A percentile compares a stretch with the other conserved stretches of the same genome.
Evolutionary conservation across 1,139 yeast species (phyloP).

Genomic region (Magnusiomyces tetraspermus): DNA sequence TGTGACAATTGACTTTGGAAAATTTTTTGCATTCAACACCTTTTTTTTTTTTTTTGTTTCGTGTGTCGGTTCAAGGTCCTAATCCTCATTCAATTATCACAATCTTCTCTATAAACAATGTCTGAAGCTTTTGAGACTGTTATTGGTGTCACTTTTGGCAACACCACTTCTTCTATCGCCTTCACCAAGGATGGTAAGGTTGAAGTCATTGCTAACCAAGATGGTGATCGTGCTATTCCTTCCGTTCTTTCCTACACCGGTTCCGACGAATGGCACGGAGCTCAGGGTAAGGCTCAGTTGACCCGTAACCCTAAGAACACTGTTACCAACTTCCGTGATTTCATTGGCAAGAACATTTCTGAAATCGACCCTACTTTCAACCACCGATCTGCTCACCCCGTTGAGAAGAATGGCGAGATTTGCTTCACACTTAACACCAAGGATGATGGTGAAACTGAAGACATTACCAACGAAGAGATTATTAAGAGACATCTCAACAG

Average conservation of each 20-base stretch:
- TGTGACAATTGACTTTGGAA: too few relatives aligned
- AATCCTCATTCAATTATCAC: too few relatives aligned
- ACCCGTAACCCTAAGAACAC: conserved; percentile 86
- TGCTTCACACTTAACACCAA: conserved; percentile 51
- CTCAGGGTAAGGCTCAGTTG: conserved; percentile 88
- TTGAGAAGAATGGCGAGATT: conserved; percentile 58
- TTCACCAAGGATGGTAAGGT: conserved; percentile 86
- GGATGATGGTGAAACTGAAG: conserved; percentile 32
- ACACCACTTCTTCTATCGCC: conserved; percentile 91
- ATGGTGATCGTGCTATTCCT: conserved; percentile 96
- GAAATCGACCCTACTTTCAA: conserved; percentile 58
- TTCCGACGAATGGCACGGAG: conserved; percentile 93
- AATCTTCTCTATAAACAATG: background rate
- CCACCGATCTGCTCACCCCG: conserved; percentile 63
- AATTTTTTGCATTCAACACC: too few relatives aligned
- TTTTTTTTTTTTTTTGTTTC: too few relatives aligned
- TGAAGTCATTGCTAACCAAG: conserved; percentile 97
- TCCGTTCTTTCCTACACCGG: conserved; percentile 88
- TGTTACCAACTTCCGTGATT: conserved; percentile 86
- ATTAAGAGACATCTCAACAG: conserved; percentile 76
- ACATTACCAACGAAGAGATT: conserved; percentile 63
- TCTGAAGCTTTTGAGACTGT: conserved; percentile 37
- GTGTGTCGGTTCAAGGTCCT: too few relatives aligned
- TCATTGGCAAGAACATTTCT: conserved; percentile 63
- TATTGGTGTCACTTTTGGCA: conserved; percentile 94